Evolutionary conservation across 1,284 basidiomycete genomes (phyloP), one percentile per base, ranked within the genome.

Genomic region (Apiotrichum gamsii): DNA sequence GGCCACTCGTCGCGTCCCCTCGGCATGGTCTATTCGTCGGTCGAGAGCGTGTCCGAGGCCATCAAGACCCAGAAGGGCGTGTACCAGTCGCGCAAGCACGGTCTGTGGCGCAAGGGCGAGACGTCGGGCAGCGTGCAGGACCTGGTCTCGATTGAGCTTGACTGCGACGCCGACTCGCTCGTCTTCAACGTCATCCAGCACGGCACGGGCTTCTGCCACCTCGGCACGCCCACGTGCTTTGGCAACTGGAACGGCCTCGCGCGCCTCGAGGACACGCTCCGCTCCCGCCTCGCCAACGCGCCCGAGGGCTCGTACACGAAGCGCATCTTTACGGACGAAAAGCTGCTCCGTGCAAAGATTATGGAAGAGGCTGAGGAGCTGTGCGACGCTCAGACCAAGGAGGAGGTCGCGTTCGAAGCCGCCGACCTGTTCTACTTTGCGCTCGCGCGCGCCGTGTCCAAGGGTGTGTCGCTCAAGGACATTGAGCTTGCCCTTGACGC

Each of bases 351-450:
- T 43, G 84, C 91, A 43, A 99, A 99, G 76, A 90, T 99, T 53
- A 90, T 88, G 82, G 95, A 99, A 72, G 95, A 99, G 72, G 95
- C 95, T 0, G 89, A 94, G 61, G 95, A 99, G 72, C 80, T 99
- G 13, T 94, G 91, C 63, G 78, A 79, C 21, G 95, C 95, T 14
- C 76, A 82, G 59, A 82, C 81, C 5, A 80, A 81, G 64, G 84
- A 90, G 43, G 86, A 93, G 37, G 77, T 97, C n/a, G 87, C 90
- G 1, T 95, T 94, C 57, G 95, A 99, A 72, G 89, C 91, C 3
- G 94, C 94, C 0, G 95, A 99, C 72, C 75, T 99, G 32, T 63
- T 96, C 40, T 99, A 98, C 76, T 99, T 99, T 73, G 83, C 87
- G 2, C 74, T 99, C 55, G 82, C 87, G 15, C 84, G 87, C 55